Evolutionary conservation across 805 yeast genomes (phyloP), one percentile per base, ranked within the genome.

Genomic region (Metschnikowia picachoensis): DNA sequence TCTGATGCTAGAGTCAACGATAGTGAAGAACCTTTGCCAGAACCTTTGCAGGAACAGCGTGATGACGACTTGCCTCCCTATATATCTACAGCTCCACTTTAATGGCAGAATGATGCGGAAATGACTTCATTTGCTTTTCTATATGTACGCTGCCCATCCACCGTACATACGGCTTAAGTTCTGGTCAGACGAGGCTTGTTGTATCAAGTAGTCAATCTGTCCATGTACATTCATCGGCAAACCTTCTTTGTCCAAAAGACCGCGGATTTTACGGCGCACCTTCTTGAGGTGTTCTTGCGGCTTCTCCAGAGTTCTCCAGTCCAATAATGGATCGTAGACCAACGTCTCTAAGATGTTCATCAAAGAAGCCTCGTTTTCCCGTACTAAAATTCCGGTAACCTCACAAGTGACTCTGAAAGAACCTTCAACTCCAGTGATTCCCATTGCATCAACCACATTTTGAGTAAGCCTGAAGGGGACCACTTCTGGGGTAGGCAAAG

Each of bases 401-500:
- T 92, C 98, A 59, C 95, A 83, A 0, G 95, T 78, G 45, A 78
- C 81, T 51, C 97, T 75, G 64, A 90, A 94, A 0, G 88, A 76
- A 0, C 99, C 99, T 59, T 94, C 98, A 30, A 87, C 82, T 1
- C 94, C 94, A 38, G 85, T 79, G 0, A 89, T 80, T 2, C 98
- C 98, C 58, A 87, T 73, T 0, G 97, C 97, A 62, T 90, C 96
- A 3, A 83, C 82, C 72, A 94, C 76, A 59, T 94, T 92, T 41
- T 82, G 85, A 0, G 99, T 94, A 39, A 94, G 64, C 53, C 99
- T 73, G 65, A 94, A 94, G 0, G 99, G 99, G 2, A 94, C 99
- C 29, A 88, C 72, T 60, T 94, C 99, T 0, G 99, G 99, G 6
- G 86, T 83, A 0, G 79, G 78, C 16, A 79, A 62, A 2, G 83